phyloP scores from a whole-genome alignment of 805 yeast species.

The Candida wancherniae region DNA sequence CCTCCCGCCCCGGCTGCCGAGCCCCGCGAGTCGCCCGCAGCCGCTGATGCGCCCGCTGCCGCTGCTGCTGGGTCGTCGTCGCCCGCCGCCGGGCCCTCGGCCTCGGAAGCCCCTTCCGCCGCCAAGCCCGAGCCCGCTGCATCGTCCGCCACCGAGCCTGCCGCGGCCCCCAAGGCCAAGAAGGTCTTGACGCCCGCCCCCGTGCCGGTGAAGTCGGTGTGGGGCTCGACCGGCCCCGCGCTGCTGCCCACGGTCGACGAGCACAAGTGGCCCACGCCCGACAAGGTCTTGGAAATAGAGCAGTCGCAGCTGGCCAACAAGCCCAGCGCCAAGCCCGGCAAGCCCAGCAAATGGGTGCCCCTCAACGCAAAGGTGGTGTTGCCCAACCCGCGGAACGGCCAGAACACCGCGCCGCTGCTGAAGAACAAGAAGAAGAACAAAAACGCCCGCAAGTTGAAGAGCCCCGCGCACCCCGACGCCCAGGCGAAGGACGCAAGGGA shows the following conservation, averaged over 20 bases:
- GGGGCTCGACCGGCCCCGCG: constrained; percentile 30
- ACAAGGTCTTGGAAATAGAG: constrained; percentile 20
- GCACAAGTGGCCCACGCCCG: constrained; percentile 42
- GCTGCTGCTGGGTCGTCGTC: constrained; percentile 5
- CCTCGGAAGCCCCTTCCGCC: constrained; percentile 5
- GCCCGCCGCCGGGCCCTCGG: constrained; percentile 2
- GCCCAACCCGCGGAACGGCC: constrained; percentile 31
- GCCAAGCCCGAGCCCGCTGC: constrained; percentile 9
- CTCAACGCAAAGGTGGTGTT: constrained; percentile 39
- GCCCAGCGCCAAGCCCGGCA: constrained; percentile 28
- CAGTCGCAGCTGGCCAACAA: constrained; percentile 13
- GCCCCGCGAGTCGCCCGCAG: constrained; percentile 5
- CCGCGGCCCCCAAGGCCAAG: constrained; percentile 19
- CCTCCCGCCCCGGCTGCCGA: constrained; percentile 1
- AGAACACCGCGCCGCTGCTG: constrained; percentile 17
- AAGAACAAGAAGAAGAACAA: constrained; percentile 25
- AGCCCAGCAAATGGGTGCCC: constrained; percentile 45
- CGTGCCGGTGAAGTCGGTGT: constrained; percentile 39
- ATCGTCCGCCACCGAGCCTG: constrained; percentile 6
- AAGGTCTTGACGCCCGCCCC: constrained; percentile 43
- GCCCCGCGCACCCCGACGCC: constrained; percentile 6
- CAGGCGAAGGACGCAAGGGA: constrained; percentile 9
- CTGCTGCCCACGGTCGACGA: constrained; percentile 31
- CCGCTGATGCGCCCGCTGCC: constrained; percentile 6
- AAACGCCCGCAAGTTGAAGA: constrained; percentile 17